Evolutionary conservation across 2,329 filamentous ascomycete species (phyloP), one percentile per base, ranked within the genome.

Genomic region (Mariannaea sp.): DNA sequence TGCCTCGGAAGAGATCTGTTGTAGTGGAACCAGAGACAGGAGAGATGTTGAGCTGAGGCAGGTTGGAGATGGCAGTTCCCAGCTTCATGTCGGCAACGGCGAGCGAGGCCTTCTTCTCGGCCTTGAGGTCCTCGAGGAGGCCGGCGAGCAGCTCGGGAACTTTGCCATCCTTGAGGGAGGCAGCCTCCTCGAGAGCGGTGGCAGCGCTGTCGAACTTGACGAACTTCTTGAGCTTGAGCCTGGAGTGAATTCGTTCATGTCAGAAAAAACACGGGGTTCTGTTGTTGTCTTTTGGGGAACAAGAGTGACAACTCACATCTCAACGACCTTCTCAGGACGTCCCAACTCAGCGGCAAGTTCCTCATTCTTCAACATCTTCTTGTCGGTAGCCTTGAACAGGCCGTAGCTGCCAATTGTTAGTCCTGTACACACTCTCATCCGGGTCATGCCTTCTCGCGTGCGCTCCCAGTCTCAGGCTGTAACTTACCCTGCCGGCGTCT

Each of bases 321-420:
- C 88, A 67, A 91, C 90, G 61, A 96, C 84, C 67, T 89, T 89
- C 74, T 97, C 92, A 29, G 91, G 86, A 55, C 88, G 88, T 62
- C 86, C 83, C 57, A 92, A 81, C 72, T 94, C 86, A 59, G 85
- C 81, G 48, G 84, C 82, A 59, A 96, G 76, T 70, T 92, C 86
- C 76, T 93, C 88, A 69, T 89, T 87, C 76, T 96, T 94, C 62
- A 99, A 81, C 55, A 97, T 84, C 81, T 97, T 97, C 85, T 97
- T 97, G 83, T 97, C 93, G 75, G 92, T 91, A 67, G 93, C 89
- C 83, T 99, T 97, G 80, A 99, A 92, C 74, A 99, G 85, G 75
- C 92, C 94, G 80, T 97, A 97, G 74, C 94, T 96, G 67, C 64
- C 61, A 52, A 56, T 60, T 61, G 69, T 71, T 70, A 75, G 73